Conservation (phyloP, 805 yeast species). For the Candida montana region DNA sequence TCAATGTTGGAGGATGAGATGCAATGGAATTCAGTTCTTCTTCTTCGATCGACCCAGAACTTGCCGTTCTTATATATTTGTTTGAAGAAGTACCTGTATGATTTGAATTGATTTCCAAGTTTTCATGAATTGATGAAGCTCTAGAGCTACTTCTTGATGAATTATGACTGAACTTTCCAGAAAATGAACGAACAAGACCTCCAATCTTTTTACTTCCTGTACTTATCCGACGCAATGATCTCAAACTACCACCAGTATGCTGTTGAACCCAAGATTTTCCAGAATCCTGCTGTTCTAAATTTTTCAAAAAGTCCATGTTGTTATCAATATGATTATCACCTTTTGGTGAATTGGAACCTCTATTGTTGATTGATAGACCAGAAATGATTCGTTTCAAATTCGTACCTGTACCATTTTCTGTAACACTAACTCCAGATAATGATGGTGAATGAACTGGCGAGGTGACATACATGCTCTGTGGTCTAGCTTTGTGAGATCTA, state of each 20-base stretch:
- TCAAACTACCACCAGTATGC: conserved; percentile 28
- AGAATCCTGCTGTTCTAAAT: conserved; percentile 31
- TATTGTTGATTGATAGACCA: conserved; percentile 15
- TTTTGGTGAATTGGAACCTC: conserved; percentile 18
- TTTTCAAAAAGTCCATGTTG: conserved; percentile 34
- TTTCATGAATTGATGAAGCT: conserved; percentile 25
- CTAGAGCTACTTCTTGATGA: conserved; percentile 24
- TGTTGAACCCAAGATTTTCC: conserved; percentile 29
- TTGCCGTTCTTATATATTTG: conserved; percentile 13
- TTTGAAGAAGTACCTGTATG: conserved; percentile 9
- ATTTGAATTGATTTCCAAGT: conserved; percentile 13
- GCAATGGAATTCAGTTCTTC: conserved; percentile 5
- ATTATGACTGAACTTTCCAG: conserved; percentile 25
- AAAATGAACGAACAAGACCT: conserved; percentile 22
- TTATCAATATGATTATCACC: conserved; percentile 26
- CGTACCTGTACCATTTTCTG: conserved; percentile 8
- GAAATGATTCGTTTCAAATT: conserved; percentile 26
- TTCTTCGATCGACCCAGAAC: conserved; percentile 23
- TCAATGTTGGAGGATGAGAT: conserved; percentile 3
- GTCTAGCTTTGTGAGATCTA: conserved; percentile 20
- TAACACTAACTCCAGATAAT: conserved; percentile 4
- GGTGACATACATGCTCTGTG: conserved; percentile 32
- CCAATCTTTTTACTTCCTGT: conserved; percentile 22
- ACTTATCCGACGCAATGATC: conserved; percentile 25
- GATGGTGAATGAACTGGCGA: conserved; percentile 9